Evolutionary conservation across 805 yeast genomes (phyloP).

Genomic region (Yamadazyma philogaea): DNA sequence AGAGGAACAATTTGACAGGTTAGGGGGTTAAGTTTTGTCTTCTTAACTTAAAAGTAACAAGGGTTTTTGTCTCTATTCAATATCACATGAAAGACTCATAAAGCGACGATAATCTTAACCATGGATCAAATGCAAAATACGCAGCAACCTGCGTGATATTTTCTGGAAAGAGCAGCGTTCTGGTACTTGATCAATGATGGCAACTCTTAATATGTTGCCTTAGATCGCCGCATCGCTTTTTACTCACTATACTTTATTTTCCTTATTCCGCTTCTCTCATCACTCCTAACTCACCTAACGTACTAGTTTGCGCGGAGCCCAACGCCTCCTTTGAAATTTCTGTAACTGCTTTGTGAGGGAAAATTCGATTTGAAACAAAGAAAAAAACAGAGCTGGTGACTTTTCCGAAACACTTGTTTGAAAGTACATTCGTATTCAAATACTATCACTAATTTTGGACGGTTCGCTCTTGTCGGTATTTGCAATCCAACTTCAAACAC

Average conservation of each 20-base stretch:
- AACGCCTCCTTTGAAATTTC: slow-evolving; percentile 6
- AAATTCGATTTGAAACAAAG: not conserved
- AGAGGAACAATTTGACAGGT: no score
- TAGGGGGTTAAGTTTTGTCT: no score
- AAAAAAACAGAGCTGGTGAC: not conserved
- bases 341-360: slow-evolving; percentile 1
- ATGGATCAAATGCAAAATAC: no score
- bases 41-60: no score
- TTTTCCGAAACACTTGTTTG: not conserved
- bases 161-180: no score
- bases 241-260: not conserved
- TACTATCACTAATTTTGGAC: not conserved
- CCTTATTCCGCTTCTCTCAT: not conserved
- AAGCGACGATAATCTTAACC: no score
- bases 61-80: no score
- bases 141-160: no score
- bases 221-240: no score
- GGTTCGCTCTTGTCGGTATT: not conserved
- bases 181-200: no score
- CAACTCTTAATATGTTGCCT: no score
- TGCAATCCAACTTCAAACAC: not conserved
- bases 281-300: not conserved
- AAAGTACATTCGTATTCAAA: not conserved
- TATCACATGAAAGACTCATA: no score
- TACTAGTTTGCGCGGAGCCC: not conserved